Evolutionary conservation across 805 yeast species (phyloP).

Genomic region (Spathaspora passalidarum): DNA sequence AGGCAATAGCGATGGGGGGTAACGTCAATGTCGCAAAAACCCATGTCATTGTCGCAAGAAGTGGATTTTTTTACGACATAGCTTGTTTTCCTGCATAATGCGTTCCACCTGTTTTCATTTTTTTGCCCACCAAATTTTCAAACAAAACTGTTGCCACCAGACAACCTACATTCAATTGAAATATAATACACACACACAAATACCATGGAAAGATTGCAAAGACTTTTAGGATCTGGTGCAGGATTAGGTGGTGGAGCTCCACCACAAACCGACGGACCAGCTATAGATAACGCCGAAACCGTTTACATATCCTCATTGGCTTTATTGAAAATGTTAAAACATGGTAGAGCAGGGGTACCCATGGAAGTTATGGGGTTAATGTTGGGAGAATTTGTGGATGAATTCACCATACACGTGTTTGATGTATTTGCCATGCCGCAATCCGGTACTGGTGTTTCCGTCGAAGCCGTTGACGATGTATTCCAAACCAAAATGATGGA

Average conservation of each 20-base stretch:
- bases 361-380: constrained; percentile 91
- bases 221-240: constrained; percentile 44
- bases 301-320: constrained; percentile 96
- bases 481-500: constrained; percentile 99
- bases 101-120: neutral
- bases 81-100: neutral
- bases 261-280: constrained; percentile 63
- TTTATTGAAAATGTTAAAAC: constrained; percentile 91
- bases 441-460: constrained; percentile 96
- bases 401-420: constrained; percentile 92
- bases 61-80: no score
- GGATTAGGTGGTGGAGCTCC: constrained; percentile 46
- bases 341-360: constrained; percentile 89
- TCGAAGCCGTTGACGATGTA: constrained; percentile 98
- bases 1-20: no score
- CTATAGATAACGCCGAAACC: constrained; percentile 93
- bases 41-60: no score
- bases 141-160: neutral
- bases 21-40: neutral
- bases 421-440: constrained; percentile 99
- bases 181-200: neutral
- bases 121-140: neutral
- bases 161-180: neutral
- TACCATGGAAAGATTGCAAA: constrained; percentile 47
- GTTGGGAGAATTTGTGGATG: constrained; percentile 98